Evolutionary conservation across 2,329 filamentous ascomycete species (phyloP).

Genomic region (Hymenotorrendiella dingleyae): DNA sequence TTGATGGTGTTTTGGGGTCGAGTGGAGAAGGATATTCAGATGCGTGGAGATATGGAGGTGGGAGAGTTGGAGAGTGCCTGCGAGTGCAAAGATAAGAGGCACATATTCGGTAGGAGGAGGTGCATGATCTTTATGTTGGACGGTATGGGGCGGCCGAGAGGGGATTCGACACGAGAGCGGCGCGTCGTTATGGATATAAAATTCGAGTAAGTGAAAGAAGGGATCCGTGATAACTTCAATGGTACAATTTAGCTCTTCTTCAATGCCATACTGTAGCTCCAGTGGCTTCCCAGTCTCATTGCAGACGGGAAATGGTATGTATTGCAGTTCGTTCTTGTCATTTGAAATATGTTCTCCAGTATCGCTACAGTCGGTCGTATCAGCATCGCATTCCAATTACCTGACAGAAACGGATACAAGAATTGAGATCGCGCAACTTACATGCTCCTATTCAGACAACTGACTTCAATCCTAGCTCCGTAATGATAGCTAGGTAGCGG

Average conservation of each 20-base stretch:
- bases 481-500: constrained; percentile 56
- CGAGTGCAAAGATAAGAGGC: constrained; percentile 80
- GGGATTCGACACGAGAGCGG: constrained; percentile 88
- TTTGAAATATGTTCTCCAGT: constrained; percentile 88
- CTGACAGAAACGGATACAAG: background rate
- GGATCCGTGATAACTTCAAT: constrained; percentile 70
- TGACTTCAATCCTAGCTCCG: constrained; percentile 61
- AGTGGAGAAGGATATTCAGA: constrained; percentile 82
- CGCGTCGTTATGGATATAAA: constrained; percentile 96
- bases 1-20: constrained; percentile 51
- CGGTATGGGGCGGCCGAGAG: constrained; percentile 58
- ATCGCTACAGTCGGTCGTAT: constrained; percentile 49
- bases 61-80: constrained; percentile 80
- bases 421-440: constrained; percentile 37
- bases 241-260: constrained; percentile 76
- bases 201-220: constrained; percentile 86
- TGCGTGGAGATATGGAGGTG: constrained; percentile 88
- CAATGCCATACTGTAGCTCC: constrained; percentile 79
- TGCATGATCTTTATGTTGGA: constrained; percentile 32
- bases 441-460: constrained; percentile 70
- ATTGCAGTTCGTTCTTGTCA: constrained; percentile 75
- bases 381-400: background rate
- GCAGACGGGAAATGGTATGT: constrained; percentile 85
- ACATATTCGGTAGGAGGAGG: constrained; percentile 54
- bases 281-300: constrained; percentile 80